Base-by-base conservation (phyloP, 2,329 filamentous ascomycete genomes). In the Nannizziopsis barbatae region DNA sequence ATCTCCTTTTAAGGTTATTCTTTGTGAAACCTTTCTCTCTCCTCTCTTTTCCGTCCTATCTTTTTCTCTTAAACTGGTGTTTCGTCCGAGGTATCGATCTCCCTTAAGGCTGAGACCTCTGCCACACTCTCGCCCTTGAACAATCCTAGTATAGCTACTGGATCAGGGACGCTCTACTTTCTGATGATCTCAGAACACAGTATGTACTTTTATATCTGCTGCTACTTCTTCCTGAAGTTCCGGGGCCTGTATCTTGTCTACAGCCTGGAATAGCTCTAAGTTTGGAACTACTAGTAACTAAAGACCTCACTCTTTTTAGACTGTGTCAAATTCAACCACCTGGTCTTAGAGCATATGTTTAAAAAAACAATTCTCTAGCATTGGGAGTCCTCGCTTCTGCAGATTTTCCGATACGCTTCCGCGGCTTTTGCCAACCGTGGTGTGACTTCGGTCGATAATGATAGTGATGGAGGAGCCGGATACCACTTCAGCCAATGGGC, bases 381-480 rank as follows among this genome's bases (percentile, higher is more conserved):
- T 27, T 27, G 22, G 22, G 7, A 27, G 22, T 3, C 7, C 7
- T 27, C 22, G 22, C 22, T 27, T 27, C 22, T 14, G 35, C 35
- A 37, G 14, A 15, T 37, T 40, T 15, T 18, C 37, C 14, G 15
- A 40, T 40, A 15, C 37, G 17, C 17, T 20, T 20, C 37, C 12
- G 37, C 37, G 37, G 14, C 17, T 20, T 17, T 20, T 27, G 22
- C 22, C 22, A 27, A 27, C 22, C 22, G 15, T 18, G 37, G 9
- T 18, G 37, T 18, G 11, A 18, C 7, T 40, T 20, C 11, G 6
- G 14, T 12, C 14, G 12, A 12, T 20, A 10, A 20, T 9, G 10
- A 12, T 5, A 40, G 39, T 20, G 43, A 45, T 45, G 35, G 43
- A 39, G 30, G 35, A 31, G 35, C 12, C 22, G 5, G 43, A 45